Evolutionary conservation across 2,329 filamentous ascomycete genomes (phyloP), one percentile per base, ranked within the genome.

Genomic region (Penicillium sp.): DNA sequence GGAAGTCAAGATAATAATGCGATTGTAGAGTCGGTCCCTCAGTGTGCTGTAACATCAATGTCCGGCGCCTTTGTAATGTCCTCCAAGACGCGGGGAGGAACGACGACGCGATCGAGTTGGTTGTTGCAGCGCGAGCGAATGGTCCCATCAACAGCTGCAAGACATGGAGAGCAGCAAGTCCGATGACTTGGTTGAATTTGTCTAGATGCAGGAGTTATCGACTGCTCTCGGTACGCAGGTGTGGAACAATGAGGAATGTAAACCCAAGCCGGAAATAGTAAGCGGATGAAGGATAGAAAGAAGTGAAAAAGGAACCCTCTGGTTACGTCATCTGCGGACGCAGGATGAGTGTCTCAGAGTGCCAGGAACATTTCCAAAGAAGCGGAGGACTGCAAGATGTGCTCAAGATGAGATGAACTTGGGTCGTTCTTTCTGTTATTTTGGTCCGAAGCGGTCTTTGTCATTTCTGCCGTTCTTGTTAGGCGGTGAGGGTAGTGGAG

Each of bases 401-500:
- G 52, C 38, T n/a, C 31, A 34, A 29, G 32, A 42, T 26, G 11
- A 4, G 24, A 50, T 29, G 35, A 52, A 43, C 40, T 22, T 51
- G 5, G n/a, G 24, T 13, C 48, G 44, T 56, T 48, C 56, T 44
- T 52, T 52, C 50, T 59, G 59, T 61, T 66, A 65, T 64, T 66
- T 62, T 64, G 62, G 59, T 66, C 44, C 20, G 20, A 53, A 42
- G 50, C 37, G 53, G 53, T 35, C 53, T 32, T 56, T 43, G 46
- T 55, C n/a, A 22, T 51, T 63, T 65, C 56, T 66, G 64, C 64
- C 64, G 51, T 55, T 59, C 55, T 55, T 58, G 58, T 34, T 31
- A 43, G 62, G 64, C 64, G 64, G 64, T 63, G 48, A 50, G 53
- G 32, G 61, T 65, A 47, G 63, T 64, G 50, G 62, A 48, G 60